These are phyloP conservation scores for Kwoniella dendrophila DNA, from an alignment of 768 basidiomycete genomes.

Conservation along the genomic window DNA sequence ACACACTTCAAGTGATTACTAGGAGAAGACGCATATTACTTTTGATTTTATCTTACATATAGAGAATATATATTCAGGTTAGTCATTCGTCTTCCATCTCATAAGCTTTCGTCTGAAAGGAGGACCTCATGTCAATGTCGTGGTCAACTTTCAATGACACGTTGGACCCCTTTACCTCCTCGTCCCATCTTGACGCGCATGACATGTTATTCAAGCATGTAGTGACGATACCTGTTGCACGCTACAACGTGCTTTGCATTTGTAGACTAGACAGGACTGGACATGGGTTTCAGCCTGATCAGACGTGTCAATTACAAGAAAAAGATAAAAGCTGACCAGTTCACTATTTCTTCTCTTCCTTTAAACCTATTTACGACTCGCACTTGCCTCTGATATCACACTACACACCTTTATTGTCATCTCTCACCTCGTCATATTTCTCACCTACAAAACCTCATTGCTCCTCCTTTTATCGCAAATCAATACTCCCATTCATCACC, in stretches of 20 bases:
- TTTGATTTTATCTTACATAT: not conserved
- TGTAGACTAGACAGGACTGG: not conserved
- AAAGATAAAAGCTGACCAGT: constrained; percentile 23
- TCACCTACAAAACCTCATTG: not conserved
- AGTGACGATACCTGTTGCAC: too few species aligned
- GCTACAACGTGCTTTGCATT: too few species aligned
- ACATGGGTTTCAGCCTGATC: not conserved
- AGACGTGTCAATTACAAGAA: not conserved
- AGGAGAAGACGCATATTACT: constrained; percentile 1
- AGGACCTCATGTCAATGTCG: not conserved
- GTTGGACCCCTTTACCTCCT: not conserved
- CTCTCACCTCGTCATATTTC: not conserved
- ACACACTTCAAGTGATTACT: not conserved
- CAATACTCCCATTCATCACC: not conserved
- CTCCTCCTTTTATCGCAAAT: not conserved
- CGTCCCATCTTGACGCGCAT: constrained; percentile 1
- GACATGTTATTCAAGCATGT: constrained; percentile 7
- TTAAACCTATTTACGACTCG: not conserved
- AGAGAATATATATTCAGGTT: constrained; percentile 12
- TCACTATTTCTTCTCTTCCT: constrained; percentile 15
- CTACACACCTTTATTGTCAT: not conserved
- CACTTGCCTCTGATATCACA: constrained; percentile 2
- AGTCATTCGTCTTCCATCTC: not conserved
- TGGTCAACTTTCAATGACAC: too few species aligned
- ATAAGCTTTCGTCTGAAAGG: not conserved